Percentiles rank a stretch among this genome's conserved stretches.
Conservation (phyloP, 2,329 filamentous ascomycete genomes). For the Chalaropsis thielavioides region DNA sequence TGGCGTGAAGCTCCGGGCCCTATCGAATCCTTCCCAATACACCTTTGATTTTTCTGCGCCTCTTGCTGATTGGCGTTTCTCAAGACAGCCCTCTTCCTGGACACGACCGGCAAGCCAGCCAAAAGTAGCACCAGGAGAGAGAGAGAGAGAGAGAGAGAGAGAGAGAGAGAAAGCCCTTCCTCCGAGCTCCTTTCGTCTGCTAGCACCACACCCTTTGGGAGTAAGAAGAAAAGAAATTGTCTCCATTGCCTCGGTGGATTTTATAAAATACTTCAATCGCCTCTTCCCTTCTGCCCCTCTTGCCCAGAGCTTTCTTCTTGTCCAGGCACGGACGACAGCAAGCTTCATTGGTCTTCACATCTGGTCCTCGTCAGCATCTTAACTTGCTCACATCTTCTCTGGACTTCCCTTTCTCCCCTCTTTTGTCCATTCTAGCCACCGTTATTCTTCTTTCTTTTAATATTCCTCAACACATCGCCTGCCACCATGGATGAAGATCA, state of each 20-base stretch:
- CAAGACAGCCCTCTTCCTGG: neutral
- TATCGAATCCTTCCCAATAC: neutral
- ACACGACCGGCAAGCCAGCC: neutral
- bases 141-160: too few species aligned
- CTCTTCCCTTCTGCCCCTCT: neutral
- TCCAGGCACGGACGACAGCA: neutral
- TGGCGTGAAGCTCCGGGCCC: neutral
- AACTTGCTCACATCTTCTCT: neutral
- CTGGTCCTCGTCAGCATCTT: neutral
- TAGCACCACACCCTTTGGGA: neutral
- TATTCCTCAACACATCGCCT: neutral
- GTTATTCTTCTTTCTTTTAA: neutral
- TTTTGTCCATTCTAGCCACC: neutral
- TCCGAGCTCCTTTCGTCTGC: neutral
- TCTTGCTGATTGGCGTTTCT: neutral
- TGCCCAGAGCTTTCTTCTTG: neutral
- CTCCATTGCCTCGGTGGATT: neutral
- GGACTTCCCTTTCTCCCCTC: neutral
- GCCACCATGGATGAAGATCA: conserved; percentile 42
- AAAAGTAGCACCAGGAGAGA: conserved; percentile 5
- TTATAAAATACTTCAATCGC: neutral
- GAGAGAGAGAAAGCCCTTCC: neutral
- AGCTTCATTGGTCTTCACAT: neutral
- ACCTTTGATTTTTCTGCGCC: neutral
- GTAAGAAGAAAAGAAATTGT: neutral